Evolutionary conservation across 306 rosid species (phyloP).

Genomic region (Trifolium fragiferum): DNA sequence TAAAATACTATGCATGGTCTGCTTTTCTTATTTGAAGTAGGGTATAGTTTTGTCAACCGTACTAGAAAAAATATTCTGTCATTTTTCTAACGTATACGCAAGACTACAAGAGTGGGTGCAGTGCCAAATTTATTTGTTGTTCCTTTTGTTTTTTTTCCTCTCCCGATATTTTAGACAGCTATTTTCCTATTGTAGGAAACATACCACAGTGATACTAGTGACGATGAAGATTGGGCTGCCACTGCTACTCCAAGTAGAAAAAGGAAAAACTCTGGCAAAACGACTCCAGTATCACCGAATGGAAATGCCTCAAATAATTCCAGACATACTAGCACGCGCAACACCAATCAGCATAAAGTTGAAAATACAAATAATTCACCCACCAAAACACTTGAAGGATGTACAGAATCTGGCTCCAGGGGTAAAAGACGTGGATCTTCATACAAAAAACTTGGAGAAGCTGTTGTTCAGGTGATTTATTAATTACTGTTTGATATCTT

Average conservation of each 20-base stretch:
- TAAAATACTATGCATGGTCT: slow-evolving; percentile 27
- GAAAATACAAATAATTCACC: slow-evolving; percentile 52
- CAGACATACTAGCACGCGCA: slow-evolving; percentile 48
- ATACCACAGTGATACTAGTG: slow-evolving; percentile 76
- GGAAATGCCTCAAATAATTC: slow-evolving; percentile 48
- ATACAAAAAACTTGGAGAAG: slow-evolving; percentile 69
- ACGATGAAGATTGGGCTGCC: slow-evolving; percentile 74
- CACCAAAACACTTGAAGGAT: slow-evolving; percentile 48
- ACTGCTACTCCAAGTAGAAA: slow-evolving; percentile 48
- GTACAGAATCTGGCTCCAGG: slow-evolving; percentile 54
- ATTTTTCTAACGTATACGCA: neutral
- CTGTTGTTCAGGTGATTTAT: slow-evolving; percentile 70
- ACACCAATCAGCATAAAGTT: slow-evolving; percentile 46
- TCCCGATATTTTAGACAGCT: slow-evolving; percentile 38
- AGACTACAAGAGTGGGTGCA: slow-evolving; percentile 1
- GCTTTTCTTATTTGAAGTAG: slow-evolving; percentile 35
- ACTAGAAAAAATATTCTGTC: neutral
- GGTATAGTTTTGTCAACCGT: neutral
- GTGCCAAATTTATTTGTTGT: slow-evolving; percentile 25
- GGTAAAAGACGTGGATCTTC: slow-evolving; percentile 49
- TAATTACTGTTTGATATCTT: slow-evolving; percentile 35
- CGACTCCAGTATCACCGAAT: slow-evolving; percentile 47
- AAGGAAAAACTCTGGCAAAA: slow-evolving; percentile 40
- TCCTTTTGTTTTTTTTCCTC: slow-evolving; percentile 12
- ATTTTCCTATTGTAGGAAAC: slow-evolving; percentile 66